Base-by-base conservation (phyloP, 805 yeast species). In the Cyberlindnera xylosilytica region DNA sequence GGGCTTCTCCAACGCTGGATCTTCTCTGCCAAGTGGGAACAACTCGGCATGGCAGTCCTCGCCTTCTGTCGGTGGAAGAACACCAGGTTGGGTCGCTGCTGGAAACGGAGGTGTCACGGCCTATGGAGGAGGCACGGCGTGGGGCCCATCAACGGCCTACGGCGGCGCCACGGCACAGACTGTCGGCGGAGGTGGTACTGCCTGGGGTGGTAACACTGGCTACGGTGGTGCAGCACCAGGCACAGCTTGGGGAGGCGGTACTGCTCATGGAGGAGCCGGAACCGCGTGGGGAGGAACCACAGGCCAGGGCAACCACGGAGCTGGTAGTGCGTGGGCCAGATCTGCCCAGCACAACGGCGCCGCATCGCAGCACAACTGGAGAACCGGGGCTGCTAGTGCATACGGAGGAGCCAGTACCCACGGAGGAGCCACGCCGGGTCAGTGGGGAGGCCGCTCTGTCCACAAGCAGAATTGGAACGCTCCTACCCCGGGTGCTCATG, bases 71-170 rank as follows among this genome's bases (percentile, higher is more conserved):
- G 74, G 73, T 6, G 63, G 65, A 18, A 61, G 60, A 36, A 70
- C 76, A 1, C 76, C 78, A 2, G 73, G 77, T 1, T 69, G 73
- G 69, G 54, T 56, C 38, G 69, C 73, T 32, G 62, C 72, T 20
- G 57, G 74, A 17, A 71, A 73, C 40, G 50, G 73, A 18, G 67
- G 70, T 24, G 65, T 71, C 18, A 72, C 80, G 4, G 36, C 44
- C 4, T 73, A 73, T 44, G 64, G 73, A 30, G 67, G 66, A 41
- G 69, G 70, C 3, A 64, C 75, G 8, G 62, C 74, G 1, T 72
- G 74, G 63, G 58, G 76, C 42, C 63, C 66, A 41, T 68, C 68
- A 38, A 70, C 72, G 18, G 70, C 42, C 1, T 34, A 52, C 56
- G 62, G 53, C 72, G 57, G 76, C 41, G 63, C 65, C 41, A 70